Evolutionary conservation across 2,329 filamentous ascomycete genomes (phyloP).

Genomic region (Acrocalymma vagum): DNA sequence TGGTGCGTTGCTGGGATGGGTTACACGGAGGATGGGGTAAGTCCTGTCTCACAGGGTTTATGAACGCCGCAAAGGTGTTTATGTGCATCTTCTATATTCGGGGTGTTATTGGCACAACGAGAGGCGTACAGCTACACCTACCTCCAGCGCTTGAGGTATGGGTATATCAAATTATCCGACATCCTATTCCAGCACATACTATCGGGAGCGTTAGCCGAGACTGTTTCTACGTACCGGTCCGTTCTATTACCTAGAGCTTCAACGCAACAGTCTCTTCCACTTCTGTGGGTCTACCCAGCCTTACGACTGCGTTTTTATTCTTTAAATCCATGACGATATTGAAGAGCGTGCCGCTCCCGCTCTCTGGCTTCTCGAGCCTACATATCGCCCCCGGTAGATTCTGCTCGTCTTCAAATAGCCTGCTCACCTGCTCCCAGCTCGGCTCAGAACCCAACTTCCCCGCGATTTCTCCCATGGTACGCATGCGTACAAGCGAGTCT

Average conservation of each 20-base stretch:
- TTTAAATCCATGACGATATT: constrained; percentile 49
- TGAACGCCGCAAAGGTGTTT: too few species aligned
- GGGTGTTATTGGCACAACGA: too few species aligned
- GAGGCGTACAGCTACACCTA: too few species aligned
- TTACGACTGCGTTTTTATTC: constrained; percentile 36
- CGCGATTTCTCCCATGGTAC: constrained; percentile 46
- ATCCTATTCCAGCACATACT: too few species aligned
- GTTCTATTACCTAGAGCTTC: constrained; percentile 27
- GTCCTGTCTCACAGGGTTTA: too few species aligned
- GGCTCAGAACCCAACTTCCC: constrained; percentile 28
- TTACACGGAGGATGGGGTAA: too few species aligned
- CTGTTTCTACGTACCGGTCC: too few species aligned
- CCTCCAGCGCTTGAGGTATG: too few species aligned
- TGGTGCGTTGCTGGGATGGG: too few species aligned
- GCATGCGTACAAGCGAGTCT: constrained; percentile 49
- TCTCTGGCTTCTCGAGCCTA: constrained; percentile 29
- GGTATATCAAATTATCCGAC: too few species aligned
- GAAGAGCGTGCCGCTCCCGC: constrained; percentile 43
- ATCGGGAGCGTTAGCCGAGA: too few species aligned
- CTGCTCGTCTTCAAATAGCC: constrained; percentile 52
- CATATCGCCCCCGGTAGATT: constrained; percentile 48
- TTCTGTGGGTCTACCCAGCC: constrained; percentile 40
- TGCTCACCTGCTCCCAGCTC: constrained; percentile 35
- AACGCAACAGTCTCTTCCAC: constrained; percentile 34
- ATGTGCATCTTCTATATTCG: too few species aligned